These are phyloP conservation scores for Blastocystis sp. DNA, from an alignment of 352 stramenopile genomes.

Conservation along the genomic window DNA sequence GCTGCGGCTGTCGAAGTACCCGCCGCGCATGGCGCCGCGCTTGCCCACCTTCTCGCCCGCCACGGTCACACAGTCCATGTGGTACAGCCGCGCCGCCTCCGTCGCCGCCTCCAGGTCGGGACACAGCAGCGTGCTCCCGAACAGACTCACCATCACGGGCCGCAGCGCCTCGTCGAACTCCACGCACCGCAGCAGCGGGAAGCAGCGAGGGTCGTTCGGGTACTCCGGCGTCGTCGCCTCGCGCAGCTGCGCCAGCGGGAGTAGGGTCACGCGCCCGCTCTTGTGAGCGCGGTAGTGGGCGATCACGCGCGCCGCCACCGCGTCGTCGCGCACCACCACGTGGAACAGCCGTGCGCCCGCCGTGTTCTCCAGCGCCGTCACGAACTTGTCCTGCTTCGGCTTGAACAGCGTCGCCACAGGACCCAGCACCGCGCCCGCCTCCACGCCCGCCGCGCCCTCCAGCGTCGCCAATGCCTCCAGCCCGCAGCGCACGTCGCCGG, in stretches of 20 bases:
- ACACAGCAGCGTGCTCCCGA: constrained; percentile 93
- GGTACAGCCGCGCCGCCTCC: constrained; percentile 75
- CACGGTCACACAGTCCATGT: constrained; percentile 96
- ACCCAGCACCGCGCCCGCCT: background rate
- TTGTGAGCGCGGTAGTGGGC: constrained; percentile 87
- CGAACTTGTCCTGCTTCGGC: constrained; percentile 81
- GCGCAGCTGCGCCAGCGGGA: constrained; percentile 84
- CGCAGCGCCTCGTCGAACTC: constrained; percentile 82
- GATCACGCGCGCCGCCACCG: constrained; percentile 89
- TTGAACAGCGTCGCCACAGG: constrained; percentile 54
- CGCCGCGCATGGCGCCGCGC: constrained; percentile 90
- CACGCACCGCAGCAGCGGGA: constrained; percentile 71
- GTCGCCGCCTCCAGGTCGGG: constrained; percentile 84
- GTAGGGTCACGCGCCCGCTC: constrained; percentile 91
- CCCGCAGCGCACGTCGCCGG: constrained; percentile 3
- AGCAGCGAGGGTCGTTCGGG: constrained; percentile 48
- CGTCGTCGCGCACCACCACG: constrained; percentile 95
- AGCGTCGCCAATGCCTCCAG: constrained; percentile 3
- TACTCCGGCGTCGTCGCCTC: constrained; percentile 13
- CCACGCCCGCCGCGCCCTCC: background rate
- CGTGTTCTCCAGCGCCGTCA: constrained; percentile 89
- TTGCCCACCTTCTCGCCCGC: constrained; percentile 94
- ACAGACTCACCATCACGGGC: constrained; percentile 88
- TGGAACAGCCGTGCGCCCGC: constrained; percentile 93
- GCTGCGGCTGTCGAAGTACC: constrained; percentile 86